These are phyloP conservation scores for Auricularia cornea DNA, from an alignment of 768 basidiomycete species.

Conservation along the genomic window DNA sequence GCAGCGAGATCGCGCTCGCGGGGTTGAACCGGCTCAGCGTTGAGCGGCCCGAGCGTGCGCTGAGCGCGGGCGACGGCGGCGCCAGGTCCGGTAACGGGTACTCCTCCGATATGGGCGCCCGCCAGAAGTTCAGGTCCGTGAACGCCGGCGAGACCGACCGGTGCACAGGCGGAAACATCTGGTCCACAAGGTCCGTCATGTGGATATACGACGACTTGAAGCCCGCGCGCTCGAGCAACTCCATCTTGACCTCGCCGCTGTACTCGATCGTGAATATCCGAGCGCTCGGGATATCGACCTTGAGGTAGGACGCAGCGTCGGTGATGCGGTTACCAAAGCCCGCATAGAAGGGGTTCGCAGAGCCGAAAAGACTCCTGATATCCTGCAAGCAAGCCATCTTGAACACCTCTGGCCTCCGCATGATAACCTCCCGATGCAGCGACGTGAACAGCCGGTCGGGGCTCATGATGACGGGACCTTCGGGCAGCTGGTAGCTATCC, in stretches of 20 bases:
- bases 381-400: conserved; percentile 99
- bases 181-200: conserved; percentile 99
- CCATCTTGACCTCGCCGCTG: conserved; percentile 91
- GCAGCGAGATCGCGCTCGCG: not conserved
- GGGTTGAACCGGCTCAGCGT: conserved; percentile 37
- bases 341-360: conserved; percentile 81
- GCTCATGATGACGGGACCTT: conserved; percentile 98
- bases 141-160: conserved; percentile 83
- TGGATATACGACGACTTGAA: conserved; percentile 99
- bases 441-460: conserved; percentile 93
- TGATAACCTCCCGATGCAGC: conserved; percentile 93
- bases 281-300: conserved; percentile 87
- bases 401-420: conserved; percentile 99
- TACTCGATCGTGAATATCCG: conserved; percentile 95
- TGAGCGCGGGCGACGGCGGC: conserved; percentile 89
- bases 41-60: conserved; percentile 85
- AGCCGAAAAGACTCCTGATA: conserved; percentile 82
- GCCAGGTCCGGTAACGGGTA: conserved; percentile 69
- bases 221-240: conserved; percentile 90
- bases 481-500: conserved; percentile 91
- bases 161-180: conserved; percentile 96
- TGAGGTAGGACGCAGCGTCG: conserved; percentile 95
- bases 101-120: conserved; percentile 58
- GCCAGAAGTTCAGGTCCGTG: conserved; percentile 98
- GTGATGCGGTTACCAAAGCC: conserved; percentile 99